phyloP scores from a whole-genome alignment of 768 basidiomycete genomes.

The Trametes maxima region DNA sequence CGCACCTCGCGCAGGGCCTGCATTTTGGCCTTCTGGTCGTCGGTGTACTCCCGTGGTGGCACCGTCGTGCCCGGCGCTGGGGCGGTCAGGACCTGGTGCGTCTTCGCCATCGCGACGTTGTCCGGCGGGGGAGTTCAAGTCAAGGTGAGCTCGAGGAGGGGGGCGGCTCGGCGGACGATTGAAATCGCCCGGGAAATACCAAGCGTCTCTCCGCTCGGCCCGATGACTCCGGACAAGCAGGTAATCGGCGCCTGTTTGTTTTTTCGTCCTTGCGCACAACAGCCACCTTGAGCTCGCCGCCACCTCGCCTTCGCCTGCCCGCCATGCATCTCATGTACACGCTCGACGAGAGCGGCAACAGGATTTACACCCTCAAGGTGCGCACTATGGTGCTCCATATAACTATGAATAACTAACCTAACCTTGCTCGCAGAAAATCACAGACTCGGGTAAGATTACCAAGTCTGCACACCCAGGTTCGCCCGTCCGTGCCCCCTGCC shows the following conservation, averaged over 20 bases:
- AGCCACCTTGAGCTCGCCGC: constrained; percentile 1
- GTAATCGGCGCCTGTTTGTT: constrained; percentile 5
- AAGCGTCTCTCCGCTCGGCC: neutral
- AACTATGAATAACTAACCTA: neutral
- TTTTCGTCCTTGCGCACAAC: constrained; percentile 9
- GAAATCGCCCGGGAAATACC: neutral
- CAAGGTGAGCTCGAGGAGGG: neutral
- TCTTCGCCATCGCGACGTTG: constrained; percentile 40
- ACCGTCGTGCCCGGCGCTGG: constrained; percentile 58
- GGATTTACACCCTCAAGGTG: constrained; percentile 93
- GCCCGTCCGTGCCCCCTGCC: constrained; percentile 24
- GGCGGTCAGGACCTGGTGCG: constrained; percentile 51
- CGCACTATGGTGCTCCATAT: constrained; percentile 15
- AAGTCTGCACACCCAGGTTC: constrained; percentile 97
- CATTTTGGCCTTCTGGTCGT: constrained; percentile 62
- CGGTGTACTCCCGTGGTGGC: constrained; percentile 62
- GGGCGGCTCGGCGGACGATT: neutral
- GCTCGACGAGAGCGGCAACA: constrained; percentile 70
- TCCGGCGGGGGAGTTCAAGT: neutral
- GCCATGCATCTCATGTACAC: constrained; percentile 99
- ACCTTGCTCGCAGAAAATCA: constrained; percentile 69
- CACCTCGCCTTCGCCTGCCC: constrained; percentile 14
- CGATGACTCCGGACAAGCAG: neutral
- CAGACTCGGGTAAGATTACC: constrained; percentile 77
- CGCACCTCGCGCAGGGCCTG: constrained; percentile 63